Evolutionary conservation across 202 grass and related monocot species (phyloP).

Genomic region (Setaria italica): DNA sequence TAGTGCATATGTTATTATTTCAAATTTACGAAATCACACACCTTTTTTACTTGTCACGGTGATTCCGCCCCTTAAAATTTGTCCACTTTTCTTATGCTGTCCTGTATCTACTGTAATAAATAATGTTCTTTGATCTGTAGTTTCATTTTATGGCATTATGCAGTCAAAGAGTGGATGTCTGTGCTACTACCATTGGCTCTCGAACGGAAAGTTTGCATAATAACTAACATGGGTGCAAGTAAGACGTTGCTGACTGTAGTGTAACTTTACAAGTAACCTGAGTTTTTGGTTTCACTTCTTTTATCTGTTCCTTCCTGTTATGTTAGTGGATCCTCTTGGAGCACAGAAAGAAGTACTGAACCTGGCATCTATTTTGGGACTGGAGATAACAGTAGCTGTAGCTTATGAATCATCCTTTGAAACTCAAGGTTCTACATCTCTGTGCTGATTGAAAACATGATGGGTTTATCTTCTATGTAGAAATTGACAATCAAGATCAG

Average conservation of each 20-base stretch:
- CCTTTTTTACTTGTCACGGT: neutral
- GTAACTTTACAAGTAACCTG: constrained; percentile 32
- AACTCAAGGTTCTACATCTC: constrained; percentile 42
- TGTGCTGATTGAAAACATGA: neutral
- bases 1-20: neutral
- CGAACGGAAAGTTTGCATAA: constrained; percentile 72
- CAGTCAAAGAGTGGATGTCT: constrained; percentile 89
- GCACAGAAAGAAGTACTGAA: constrained; percentile 81
- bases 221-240: constrained; percentile 98
- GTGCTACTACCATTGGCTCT: constrained; percentile 86
- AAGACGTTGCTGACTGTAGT: constrained; percentile 41
- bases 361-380: constrained; percentile 64
- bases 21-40: neutral
- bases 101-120: neutral
- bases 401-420: constrained; percentile 67
- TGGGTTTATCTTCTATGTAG: neutral
- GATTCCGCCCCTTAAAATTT: neutral
- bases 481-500: constrained; percentile 1
- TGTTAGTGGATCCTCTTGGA: constrained; percentile 81
- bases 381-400: constrained; percentile 73
- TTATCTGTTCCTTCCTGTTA: constrained; percentile 31
- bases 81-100: neutral
- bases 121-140: constrained; percentile 39
- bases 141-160: constrained; percentile 32
- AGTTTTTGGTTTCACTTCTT: constrained; percentile 26